Conservation (phyloP, 306 rosid genomes). For the Comarum palustre region DNA sequence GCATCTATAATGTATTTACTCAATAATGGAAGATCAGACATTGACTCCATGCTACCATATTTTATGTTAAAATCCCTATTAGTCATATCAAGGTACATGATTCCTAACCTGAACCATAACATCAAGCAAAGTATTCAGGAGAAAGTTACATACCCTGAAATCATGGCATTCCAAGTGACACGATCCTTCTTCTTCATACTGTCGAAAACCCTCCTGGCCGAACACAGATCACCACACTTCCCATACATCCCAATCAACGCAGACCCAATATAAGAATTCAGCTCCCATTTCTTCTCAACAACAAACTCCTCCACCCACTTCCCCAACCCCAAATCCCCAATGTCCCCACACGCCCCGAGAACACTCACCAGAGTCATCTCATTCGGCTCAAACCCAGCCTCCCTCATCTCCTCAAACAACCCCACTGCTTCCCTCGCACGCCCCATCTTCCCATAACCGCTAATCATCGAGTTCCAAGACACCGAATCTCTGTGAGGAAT, state of each 20-base stretch:
- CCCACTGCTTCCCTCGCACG: conserved; percentile 53
- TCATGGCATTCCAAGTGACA: conserved; percentile 84
- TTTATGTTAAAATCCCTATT: not conserved
- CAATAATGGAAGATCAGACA: not conserved
- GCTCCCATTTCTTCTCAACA: conserved; percentile 34
- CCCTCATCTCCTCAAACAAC: conserved; percentile 59
- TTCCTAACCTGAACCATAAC: not conserved
- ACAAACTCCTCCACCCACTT: conserved; percentile 72
- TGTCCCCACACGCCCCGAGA: conserved; percentile 78
- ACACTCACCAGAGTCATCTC: conserved; percentile 76
- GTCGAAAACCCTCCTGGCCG: conserved; percentile 73
- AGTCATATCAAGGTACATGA: not conserved
- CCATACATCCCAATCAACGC: conserved; percentile 77
- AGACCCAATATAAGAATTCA: conserved; percentile 72
- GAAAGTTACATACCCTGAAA: conserved; percentile 58
- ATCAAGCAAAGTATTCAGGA: not conserved
- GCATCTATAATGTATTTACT: not conserved
- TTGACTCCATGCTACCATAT: not conserved
- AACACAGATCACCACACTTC: conserved; percentile 69
- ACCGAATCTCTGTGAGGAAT: conserved; percentile 59
- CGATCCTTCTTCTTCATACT: conserved; percentile 51
- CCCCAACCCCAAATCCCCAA: conserved; percentile 69
- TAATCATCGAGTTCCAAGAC: conserved; percentile 86
- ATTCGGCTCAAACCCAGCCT: conserved; percentile 56
- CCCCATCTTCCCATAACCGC: conserved; percentile 73